Evolutionary conservation across 1,284 basidiomycete genomes (phyloP).

Genomic region (Chalciporus sp.): DNA sequence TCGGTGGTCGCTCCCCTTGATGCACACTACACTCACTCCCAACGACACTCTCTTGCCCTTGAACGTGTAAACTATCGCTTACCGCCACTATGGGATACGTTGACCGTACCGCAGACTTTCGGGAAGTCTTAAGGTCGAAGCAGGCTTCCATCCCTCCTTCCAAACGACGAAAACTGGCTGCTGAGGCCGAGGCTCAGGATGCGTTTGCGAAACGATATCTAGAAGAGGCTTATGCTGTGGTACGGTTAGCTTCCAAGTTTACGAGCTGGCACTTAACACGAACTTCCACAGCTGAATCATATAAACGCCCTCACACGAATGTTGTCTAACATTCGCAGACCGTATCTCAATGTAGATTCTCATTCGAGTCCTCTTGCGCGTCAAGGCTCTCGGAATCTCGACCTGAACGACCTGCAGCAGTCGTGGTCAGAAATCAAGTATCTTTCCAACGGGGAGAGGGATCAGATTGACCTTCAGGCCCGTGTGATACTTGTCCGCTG

Average conservation of each 20-base stretch:
- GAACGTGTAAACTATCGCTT: neutral
- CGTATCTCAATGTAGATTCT: slow-evolving; percentile 78
- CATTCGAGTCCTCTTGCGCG: slow-evolving; percentile 51
- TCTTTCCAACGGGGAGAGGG: slow-evolving; percentile 83
- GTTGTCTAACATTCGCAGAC: slow-evolving; percentile 68
- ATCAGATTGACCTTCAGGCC: slow-evolving; percentile 89
- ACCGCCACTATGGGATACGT: slow-evolving; percentile 45
- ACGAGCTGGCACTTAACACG: slow-evolving; percentile 4
- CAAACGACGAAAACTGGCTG: slow-evolving; percentile 53
- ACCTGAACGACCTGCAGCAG: slow-evolving; percentile 53
- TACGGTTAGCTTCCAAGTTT: slow-evolving; percentile 39
- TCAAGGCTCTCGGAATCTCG: slow-evolving; percentile 53
- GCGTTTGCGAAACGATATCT: slow-evolving; percentile 67
- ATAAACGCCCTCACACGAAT: slow-evolving; percentile 71
- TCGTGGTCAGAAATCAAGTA: slow-evolving; percentile 70
- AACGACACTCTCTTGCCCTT: neutral
- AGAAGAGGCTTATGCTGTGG: slow-evolving; percentile 72
- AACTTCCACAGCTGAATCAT: slow-evolving; percentile 58
- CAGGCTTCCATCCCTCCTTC: slow-evolving; percentile 43
- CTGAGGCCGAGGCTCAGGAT: slow-evolving; percentile 39
- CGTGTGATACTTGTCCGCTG: slow-evolving; percentile 81
- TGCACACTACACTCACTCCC: neutral
- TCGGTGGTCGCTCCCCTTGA: neutral
- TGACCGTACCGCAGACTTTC: slow-evolving; percentile 66
- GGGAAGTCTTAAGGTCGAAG: slow-evolving; percentile 50